phyloP scores from a whole-genome alignment of 441 rosid species.

The Jatropha podagrica region DNA sequence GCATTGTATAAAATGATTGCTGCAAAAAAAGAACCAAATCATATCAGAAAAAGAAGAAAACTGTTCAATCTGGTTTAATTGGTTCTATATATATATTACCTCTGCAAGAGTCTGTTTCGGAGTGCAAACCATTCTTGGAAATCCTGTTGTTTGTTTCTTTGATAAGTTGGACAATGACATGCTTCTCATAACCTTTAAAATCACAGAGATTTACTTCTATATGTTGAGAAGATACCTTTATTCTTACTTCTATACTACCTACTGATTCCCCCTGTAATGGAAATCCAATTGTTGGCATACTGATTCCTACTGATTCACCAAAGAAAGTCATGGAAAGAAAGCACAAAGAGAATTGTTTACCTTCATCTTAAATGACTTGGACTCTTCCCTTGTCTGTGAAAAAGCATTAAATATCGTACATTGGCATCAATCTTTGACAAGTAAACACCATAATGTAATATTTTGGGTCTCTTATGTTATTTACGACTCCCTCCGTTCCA shows the following conservation, averaged over 20 bases:
- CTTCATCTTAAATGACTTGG: conserved; percentile 42
- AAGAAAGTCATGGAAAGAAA: background rate
- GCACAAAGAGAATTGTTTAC: conserved; percentile 20
- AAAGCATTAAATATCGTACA: background rate
- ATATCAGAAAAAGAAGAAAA: too few species aligned
- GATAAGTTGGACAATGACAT: conserved; percentile 53
- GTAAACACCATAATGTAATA: too few species aligned
- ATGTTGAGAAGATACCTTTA: conserved; percentile 45
- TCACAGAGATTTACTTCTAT: conserved; percentile 55
- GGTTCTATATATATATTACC: conserved; percentile 26
- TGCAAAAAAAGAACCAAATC: conserved; percentile 22
- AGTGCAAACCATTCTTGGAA: conserved; percentile 17
- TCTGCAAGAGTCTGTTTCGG: conserved; percentile 27
- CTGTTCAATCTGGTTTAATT: too few species aligned
- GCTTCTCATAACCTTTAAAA: conserved; percentile 61
- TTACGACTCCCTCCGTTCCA: too few species aligned
- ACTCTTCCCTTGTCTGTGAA: conserved; percentile 42
- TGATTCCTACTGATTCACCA: too few species aligned
- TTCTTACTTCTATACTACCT: conserved; percentile 36
- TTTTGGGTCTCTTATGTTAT: too few species aligned
- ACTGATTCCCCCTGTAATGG: conserved; percentile 43
- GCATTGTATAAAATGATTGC: conserved; percentile 54
- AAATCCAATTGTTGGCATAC: background rate
- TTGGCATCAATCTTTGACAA: background rate
- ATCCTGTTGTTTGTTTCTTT: conserved; percentile 36